phyloP scores from a whole-genome alignment of 176 grass and related monocot genomes.

The Olyra latifolia region DNA sequence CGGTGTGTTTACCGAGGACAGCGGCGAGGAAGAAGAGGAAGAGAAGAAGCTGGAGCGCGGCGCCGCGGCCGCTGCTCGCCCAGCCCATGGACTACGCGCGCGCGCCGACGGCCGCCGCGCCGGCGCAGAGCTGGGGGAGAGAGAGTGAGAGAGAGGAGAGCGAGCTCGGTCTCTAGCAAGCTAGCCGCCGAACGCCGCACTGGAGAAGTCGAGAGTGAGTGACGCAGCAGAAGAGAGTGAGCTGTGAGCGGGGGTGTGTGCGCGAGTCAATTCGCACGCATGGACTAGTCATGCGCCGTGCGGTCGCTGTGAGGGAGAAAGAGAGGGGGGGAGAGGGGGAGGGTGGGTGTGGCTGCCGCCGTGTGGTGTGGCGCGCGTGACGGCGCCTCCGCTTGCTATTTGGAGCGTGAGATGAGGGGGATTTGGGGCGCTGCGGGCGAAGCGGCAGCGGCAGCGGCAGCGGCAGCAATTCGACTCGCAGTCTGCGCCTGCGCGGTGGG shows the following conservation, averaged over 20 bases:
- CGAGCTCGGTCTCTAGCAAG: not conserved
- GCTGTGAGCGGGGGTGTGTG: not conserved
- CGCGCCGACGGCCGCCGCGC: not conserved
- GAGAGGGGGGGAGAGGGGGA: not conserved
- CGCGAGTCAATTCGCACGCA: slow-evolving; percentile 33
- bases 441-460: not conserved
- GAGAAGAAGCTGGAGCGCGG: slow-evolving; percentile 25
- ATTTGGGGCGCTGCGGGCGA: not conserved
- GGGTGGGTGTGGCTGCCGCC: not conserved
- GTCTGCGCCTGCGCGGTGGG: not conserved
- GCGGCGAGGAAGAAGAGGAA: slow-evolving; percentile 13
- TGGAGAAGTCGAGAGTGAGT: not conserved
- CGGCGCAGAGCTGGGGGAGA: not conserved
- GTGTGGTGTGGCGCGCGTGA: not conserved
- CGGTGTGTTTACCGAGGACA: slow-evolving; percentile 29
- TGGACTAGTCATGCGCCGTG: not conserved
- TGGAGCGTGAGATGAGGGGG: not conserved
- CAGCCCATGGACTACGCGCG: slow-evolving; percentile 23
- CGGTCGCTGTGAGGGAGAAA: not conserved
- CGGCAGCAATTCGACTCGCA: slow-evolving; percentile 35
- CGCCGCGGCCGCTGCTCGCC: not conserved
- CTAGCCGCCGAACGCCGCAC: no score
- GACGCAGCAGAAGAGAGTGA: not conserved
- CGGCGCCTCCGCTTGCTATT: slow-evolving; percentile 26
- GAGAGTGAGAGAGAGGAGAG: not conserved